Conservation (phyloP, 495 filamentous ascomycete species). For the Gamarada debralockiae region DNA sequence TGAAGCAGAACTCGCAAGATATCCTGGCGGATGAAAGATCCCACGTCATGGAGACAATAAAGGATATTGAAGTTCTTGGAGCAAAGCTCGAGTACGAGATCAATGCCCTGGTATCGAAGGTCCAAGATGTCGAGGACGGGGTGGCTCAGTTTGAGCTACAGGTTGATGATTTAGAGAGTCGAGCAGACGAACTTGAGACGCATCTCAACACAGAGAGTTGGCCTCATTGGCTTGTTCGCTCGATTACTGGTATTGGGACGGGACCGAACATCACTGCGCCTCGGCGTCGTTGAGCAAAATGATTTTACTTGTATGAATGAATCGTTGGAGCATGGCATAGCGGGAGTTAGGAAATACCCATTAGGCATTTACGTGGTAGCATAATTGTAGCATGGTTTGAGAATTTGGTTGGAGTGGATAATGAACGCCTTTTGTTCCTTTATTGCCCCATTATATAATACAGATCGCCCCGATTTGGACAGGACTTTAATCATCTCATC, state of each 20-base stretch:
- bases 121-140: constrained; percentile 85
- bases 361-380: constrained; percentile 20
- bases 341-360: constrained; percentile 26
- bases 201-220: constrained; percentile 61
- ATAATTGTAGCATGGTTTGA: constrained; percentile 4
- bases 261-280: constrained; percentile 45
- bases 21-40: constrained; percentile 62
- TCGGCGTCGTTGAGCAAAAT: background rate
- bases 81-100: constrained; percentile 96
- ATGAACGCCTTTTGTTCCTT: constrained; percentile 20
- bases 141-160: constrained; percentile 76
- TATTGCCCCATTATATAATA: constrained; percentile 14
- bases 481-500: background rate
- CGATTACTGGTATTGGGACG: constrained; percentile 56
- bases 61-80: constrained; percentile 76
- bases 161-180: constrained; percentile 72
- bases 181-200: constrained; percentile 64
- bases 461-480: constrained; percentile 1
- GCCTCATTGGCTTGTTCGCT: constrained; percentile 55
- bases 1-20: constrained; percentile 63
- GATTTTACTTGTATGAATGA: background rate
- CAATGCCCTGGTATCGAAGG: constrained; percentile 69
- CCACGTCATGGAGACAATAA: constrained; percentile 67
- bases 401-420: constrained; percentile 2
- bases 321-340: constrained; percentile 10